Percentiles rank a stretch among this genome's conserved stretches.
Conservation (phyloP, 176 grass and related monocot genomes). For the Rhynchospora pubera region DNA sequence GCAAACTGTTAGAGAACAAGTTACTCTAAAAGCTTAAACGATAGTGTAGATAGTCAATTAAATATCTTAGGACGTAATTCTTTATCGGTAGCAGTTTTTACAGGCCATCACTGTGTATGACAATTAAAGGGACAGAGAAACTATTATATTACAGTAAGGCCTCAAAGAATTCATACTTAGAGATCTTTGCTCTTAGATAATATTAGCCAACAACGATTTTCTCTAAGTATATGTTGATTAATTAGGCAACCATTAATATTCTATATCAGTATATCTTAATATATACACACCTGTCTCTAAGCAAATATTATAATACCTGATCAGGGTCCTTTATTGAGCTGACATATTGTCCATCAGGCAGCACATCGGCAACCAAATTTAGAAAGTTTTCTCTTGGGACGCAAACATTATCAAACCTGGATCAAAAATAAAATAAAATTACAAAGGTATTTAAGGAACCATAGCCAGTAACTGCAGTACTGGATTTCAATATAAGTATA, state of each 20-base stretch:
- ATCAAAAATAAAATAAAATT: not conserved
- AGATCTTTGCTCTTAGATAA: no score
- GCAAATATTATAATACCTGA: constrained; percentile 34
- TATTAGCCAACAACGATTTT: no score
- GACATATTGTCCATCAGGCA: constrained; percentile 80
- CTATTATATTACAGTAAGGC: no score
- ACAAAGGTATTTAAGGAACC: not conserved
- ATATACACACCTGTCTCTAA: not conserved
- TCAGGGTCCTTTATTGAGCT: constrained; percentile 79
- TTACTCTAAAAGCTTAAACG: not conserved
- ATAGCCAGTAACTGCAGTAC: not conserved
- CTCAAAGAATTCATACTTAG: no score
- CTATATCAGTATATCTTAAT: not conserved
- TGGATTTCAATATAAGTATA: not conserved
- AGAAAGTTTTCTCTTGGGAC: constrained; percentile 88
- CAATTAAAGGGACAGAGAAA: no score
- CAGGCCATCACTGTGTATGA: not conserved
- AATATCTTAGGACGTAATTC: not conserved
- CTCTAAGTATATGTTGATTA: no score
- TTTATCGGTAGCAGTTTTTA: not conserved
- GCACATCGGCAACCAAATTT: constrained; percentile 90
- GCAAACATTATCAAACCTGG: constrained; percentile 86
- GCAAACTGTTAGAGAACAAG: not conserved
- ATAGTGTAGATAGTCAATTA: not conserved
- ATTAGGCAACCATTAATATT: not conserved